These are phyloP conservation scores for Rhizopogon salebrosus DNA, from an alignment of 768 basidiomycete species.

Conservation along the genomic window DNA sequence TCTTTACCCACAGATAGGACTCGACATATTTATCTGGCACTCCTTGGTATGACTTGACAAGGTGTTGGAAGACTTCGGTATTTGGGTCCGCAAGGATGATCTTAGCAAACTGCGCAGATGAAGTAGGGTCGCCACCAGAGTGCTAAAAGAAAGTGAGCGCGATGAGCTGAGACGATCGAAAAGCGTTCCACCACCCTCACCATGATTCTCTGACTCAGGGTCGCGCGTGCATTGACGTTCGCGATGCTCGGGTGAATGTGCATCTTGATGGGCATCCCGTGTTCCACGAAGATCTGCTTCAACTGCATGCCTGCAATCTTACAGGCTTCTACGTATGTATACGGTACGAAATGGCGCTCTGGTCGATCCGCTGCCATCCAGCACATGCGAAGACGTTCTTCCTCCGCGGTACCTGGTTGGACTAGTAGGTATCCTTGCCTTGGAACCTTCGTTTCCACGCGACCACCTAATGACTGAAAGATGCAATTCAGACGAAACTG, in stretches of 20 bases:
- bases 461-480: slow-evolving; percentile 61
- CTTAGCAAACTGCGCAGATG: slow-evolving; percentile 63
- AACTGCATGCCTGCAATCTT: slow-evolving; percentile 70
- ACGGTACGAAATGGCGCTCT: slow-evolving; percentile 73
- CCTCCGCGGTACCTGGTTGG: slow-evolving; percentile 63
- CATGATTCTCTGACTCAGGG: slow-evolving; percentile 66
- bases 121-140: slow-evolving; percentile 74
- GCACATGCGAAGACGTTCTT: slow-evolving; percentile 68
- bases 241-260: slow-evolving; percentile 80
- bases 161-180: neutral
- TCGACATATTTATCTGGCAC: slow-evolving; percentile 73
- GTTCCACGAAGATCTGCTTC: slow-evolving; percentile 71
- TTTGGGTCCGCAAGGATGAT: slow-evolving; percentile 79
- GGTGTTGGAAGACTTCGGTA: slow-evolving; percentile 68
- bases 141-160: slow-evolving; percentile 39
- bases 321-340: slow-evolving; percentile 81
- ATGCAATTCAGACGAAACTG: slow-evolving; percentile 2
- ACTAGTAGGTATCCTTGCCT: slow-evolving; percentile 71
- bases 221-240: slow-evolving; percentile 65
- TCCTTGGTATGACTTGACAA: slow-evolving; percentile 68
- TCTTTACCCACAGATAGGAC: slow-evolving; percentile 80
- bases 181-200: slow-evolving; percentile 30
- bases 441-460: slow-evolving; percentile 75
- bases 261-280: slow-evolving; percentile 62
- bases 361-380: slow-evolving; percentile 69